A percentile compares a stretch with the other conserved stretches of the same genome.
phyloP scores from a whole-genome alignment of 495 filamentous ascomycete species.

The Filosporella fistucella region DNA sequence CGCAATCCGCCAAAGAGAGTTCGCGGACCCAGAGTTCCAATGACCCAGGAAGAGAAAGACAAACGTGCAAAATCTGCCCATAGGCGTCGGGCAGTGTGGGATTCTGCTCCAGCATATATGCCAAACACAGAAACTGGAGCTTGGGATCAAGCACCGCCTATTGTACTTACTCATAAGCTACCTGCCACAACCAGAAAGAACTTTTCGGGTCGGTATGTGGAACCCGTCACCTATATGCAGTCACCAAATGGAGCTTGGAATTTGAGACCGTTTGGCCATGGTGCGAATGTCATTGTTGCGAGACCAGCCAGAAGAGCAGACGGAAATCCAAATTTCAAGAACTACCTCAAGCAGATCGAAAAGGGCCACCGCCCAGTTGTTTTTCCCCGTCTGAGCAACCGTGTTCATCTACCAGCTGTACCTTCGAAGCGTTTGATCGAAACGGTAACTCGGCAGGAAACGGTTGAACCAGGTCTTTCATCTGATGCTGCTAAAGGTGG shows the following conservation, averaged over 20 bases:
- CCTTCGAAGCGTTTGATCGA: slow-evolving; percentile 11
- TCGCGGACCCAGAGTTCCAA: background rate
- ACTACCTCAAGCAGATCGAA: slow-evolving; percentile 9
- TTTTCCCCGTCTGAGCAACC: slow-evolving; percentile 11
- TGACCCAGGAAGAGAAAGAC: slow-evolving; percentile 6
- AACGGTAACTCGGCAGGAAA: too few relatives aligned
- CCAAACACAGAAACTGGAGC: slow-evolving; percentile 19
- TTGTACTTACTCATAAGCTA: background rate
- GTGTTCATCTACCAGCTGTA: background rate
- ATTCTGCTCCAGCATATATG: slow-evolving; percentile 1
- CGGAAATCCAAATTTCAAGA: slow-evolving; percentile 2
- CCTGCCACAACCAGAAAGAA: background rate
- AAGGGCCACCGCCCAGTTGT: slow-evolving; percentile 15
- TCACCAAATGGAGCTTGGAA: slow-evolving; percentile 18
- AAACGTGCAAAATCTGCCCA: background rate
- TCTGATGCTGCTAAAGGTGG: too few relatives aligned
- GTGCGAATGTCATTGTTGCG: slow-evolving; percentile 16
- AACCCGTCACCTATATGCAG: slow-evolving; percentile 23
- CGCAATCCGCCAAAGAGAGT: slow-evolving; percentile 3
- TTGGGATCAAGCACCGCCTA: slow-evolving; percentile 12
- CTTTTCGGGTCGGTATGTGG: slow-evolving; percentile 14
- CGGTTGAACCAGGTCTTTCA: too few relatives aligned
- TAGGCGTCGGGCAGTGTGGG: slow-evolving; percentile 3
- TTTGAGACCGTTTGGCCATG: slow-evolving; percentile 21
- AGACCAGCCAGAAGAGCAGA: slow-evolving; percentile 14